Base-by-base conservation (phyloP, 805 yeast species). In the Candida endomychidarum region DNA sequence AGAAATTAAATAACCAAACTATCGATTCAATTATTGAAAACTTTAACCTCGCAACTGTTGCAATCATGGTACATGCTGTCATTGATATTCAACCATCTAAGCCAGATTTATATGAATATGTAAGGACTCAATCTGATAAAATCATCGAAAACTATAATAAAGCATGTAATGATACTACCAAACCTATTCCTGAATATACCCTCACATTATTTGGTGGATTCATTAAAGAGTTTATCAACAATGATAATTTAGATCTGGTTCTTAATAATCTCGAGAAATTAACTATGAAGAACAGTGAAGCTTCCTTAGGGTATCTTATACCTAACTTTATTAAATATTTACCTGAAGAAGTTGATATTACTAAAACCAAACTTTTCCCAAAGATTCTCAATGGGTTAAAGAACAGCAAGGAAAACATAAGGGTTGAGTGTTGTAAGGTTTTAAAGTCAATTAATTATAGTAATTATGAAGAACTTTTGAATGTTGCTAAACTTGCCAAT, bases 331-430 rank as follows among this genome's bases (percentile, higher is more conserved):
- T 83, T 32, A 38, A 43, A 15, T 18, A 34, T 47, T 14, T 39
- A 52, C 8, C 29, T 38, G 3, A 27, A 41, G 5, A 34, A 3
- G 6, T 24, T 12, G 12, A 18, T 19, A 76, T 44, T 10, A 24
- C 36, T 61, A 34, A 25, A 6, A 61, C 79, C 1, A 61, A 59
- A 41, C 48, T 61, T 12, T 47, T 61, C n/a, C 22, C 48, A 7
- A 49, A 57, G 23, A 41, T 57, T 12, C 53, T 67, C 12, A 54
- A 58, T 26, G 56, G 59, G 7, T 65, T 86, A 43, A 83, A 86
- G 48, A 80, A 93, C 8, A 65, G 89, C 2, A 90, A 88, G 52
- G 86, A 77, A 17, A 37, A 54, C n/a, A 81, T 84, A 1, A 75
- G 91, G 46, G 44, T 47, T 8, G 73, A 74, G 14, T 71, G 86